Base-by-base conservation (phyloP, 257 asterid species). In the Penstemon barbatus region DNA sequence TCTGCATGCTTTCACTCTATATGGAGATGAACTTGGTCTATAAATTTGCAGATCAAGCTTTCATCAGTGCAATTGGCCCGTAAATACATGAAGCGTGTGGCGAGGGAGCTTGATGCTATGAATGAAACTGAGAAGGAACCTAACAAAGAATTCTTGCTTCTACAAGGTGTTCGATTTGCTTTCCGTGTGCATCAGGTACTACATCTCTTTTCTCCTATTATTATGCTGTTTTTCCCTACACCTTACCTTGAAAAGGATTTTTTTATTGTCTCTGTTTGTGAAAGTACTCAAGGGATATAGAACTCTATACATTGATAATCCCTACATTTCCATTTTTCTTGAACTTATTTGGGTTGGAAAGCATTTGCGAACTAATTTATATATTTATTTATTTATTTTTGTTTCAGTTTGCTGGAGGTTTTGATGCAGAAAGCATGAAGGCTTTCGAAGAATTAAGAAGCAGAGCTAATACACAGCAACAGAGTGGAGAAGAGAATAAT, bases 131-230 rank as follows among this genome's bases (percentile, higher is more conserved):
- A 89, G 70, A 89, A 94, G 74, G 97, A 89, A 71, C 97, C 97
- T 10, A 89, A 86, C 81, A 85, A 96, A 81, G 99, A 94, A 55
- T 94, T 91, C 75, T 72, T 94, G 72, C 69, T 89, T 73, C 81
- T 94, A 48, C 99, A 94, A 81, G 99, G 99, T 5, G 97, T 94
- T 42, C 97, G 97, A 33, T 94, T 94, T 74, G 97, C 97, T 39
- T 91, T 91, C 83, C 87, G 99, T 46, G 99, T 94, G 77, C 97
- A 94, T 82, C 99, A 91, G 97, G 97, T 91, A 19, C 42, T 11
- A 38, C 43, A 9, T 15, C 46, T 36, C 9, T 69, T 44, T 45
- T 71, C 6, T 37, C 12, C 37, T 39, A 6, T 46, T 12, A 46
- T 46, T 46, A 46, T 46, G 33, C 33, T 25, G 33, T 25, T 25